Evolutionary conservation across 2,329 filamentous ascomycete genomes (phyloP).

Genomic region (Aquanectria penicillioides): DNA sequence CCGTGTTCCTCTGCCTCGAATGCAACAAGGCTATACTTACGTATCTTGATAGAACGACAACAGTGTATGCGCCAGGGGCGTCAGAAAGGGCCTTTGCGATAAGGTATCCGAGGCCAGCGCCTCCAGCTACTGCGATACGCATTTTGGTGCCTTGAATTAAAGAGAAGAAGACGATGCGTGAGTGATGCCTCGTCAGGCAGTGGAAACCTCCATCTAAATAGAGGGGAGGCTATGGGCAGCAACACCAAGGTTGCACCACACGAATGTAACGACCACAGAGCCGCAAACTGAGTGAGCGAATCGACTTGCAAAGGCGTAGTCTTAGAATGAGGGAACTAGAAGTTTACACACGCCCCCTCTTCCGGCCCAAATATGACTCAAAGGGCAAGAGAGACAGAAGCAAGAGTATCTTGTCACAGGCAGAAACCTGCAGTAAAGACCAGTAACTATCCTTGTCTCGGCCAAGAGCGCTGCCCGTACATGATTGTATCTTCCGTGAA

Average conservation of each 20-base stretch:
- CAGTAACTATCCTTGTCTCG: slow-evolving; percentile 18
- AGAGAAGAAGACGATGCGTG: slow-evolving; percentile 10
- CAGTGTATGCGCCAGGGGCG: slow-evolving; percentile 67
- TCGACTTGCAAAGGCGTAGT: slow-evolving; percentile 13
- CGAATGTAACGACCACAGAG: slow-evolving; percentile 26
- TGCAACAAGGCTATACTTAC: slow-evolving; percentile 32
- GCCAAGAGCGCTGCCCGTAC: slow-evolving; percentile 25
- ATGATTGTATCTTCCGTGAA: slow-evolving; percentile 31
- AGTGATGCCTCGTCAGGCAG: slow-evolving; percentile 27
- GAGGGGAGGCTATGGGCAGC: slow-evolving; percentile 5
- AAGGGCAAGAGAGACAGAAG: slow-evolving; percentile 22
- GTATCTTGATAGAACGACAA: slow-evolving; percentile 74
- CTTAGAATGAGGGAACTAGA: slow-evolving; percentile 6
- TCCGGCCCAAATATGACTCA: slow-evolving; percentile 24
- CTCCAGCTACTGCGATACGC: slow-evolving; percentile 61
- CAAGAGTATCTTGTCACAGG: slow-evolving; percentile 31
- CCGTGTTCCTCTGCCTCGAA: not conserved
- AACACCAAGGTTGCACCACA: slow-evolving; percentile 14
- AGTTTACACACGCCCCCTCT: slow-evolving; percentile 19
- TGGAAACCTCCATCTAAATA: slow-evolving; percentile 35
- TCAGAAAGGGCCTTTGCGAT: slow-evolving; percentile 66
- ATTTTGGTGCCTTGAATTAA: slow-evolving; percentile 48
- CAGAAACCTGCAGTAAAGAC: slow-evolving; percentile 34
- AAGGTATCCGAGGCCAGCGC: slow-evolving; percentile 56
- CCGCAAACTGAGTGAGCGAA: slow-evolving; percentile 30